Base-by-base conservation (phyloP, 1,139 yeast species). In the Protomyces inundatus region DNA sequence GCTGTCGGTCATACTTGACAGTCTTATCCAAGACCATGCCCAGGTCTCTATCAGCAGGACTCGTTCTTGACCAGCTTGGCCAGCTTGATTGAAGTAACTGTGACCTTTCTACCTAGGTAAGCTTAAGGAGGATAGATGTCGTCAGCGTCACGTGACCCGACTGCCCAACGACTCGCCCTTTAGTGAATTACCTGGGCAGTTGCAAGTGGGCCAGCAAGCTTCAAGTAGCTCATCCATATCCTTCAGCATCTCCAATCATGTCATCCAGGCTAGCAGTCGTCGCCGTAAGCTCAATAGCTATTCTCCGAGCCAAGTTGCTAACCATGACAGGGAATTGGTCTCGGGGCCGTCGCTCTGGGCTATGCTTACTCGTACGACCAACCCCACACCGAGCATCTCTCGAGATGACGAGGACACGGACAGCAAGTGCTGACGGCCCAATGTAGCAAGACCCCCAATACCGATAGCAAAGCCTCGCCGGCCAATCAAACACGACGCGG, bases 1-100 rank as follows among this genome's bases (percentile, higher is more conserved):
- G 76, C 73, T 93, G 98, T 55, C 98, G 81, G 75, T 93, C 98
- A 73, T 90, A 91, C 68, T 83, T 83, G 50, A 48, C 59, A 32
- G 40, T 46, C 50, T 60, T 60, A 54, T 60, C 64, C 6, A 60
- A 10, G 32, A 2, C 23, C 48, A 42, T 42, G 48, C 30, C 48
- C n/a, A 23, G 23, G 23, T 23, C 23, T 23, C 23, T 23, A 2
- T 23, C 23, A 23, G 23, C 23, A 23, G 23, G 23, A 23, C 23
- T 23, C 1, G 23, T 23, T 23, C 23, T 23, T 23, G 23, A 23
- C 23, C 23, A 23, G 23, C 23, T 23, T 23, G 23, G 2, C 23
- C 23, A 23, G 23, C 23, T 23, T 23, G 23, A 23, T 23, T 23
- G 23, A 23, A 23, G 23, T 23, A 23, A 23, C 23, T 23, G 23